Base-by-base conservation (phyloP, 108 stramenopile genomes). In the Nannochloropsis gaditana region DNA sequence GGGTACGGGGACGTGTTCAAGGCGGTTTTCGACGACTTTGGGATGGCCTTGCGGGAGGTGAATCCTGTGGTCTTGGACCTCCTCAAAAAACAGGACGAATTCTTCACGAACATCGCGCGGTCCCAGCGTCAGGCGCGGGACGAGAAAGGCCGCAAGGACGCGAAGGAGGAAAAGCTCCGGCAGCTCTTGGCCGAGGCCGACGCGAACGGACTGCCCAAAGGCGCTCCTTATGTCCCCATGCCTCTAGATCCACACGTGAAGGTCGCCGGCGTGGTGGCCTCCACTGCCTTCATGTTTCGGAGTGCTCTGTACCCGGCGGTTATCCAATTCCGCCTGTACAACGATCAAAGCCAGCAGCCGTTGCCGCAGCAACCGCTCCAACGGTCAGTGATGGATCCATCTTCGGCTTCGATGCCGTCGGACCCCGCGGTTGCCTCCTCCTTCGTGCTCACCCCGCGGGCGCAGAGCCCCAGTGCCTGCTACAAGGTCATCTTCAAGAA, bases 221-320 rank as follows among this genome's bases (percentile, higher is more conserved):
- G 86, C 2, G 42, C 50, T n/a, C 85, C 44, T 45, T 45, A 80
- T 45, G 94, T 98, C n/a, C 97, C 97, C 3, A 90, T 97, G 45
- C 97, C 97, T 11, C 94, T 95, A 31, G 95, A 95, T 19, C 97
- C 97, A 21, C 87, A 93, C 80, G 91, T 96, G 21, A 86, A 92
- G 86, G 95, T 88, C 21, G 85, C 87, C 5, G 90, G 90, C 1
- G 84, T 91, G 44, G 82, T 86, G 44, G 85, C 90, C 21, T 44
- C 44, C 81, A 44, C 86, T n/a, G 90, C 88, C n/a, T 88, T 91
- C 83, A 95, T 98, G 91, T 98, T 96, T 93, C 93, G 93, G 79
- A 94, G 95, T 10, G 98, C 98, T 9, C 86, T 98, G 19, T 97
- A 97, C 90, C 98, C 97, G n/a, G 95, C 95, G 11, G 93, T 97